Base-by-base conservation (phyloP, 495 filamentous ascomycete genomes). In the Penicillium goetzii region DNA sequence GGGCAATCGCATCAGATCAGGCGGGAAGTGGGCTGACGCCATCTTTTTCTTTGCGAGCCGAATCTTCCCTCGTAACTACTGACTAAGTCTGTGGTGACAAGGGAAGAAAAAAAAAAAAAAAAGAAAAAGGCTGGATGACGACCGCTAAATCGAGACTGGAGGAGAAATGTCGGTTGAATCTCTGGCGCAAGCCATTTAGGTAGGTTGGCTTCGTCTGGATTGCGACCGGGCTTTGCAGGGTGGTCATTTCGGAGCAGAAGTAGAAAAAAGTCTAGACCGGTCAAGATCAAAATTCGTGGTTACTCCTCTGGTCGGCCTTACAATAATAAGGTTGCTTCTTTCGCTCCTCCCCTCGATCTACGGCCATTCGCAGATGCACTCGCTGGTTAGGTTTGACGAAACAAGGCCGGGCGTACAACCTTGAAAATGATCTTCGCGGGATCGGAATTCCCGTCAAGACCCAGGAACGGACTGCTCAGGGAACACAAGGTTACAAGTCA, bases 261-360 rank as follows among this genome's bases (percentile, higher is more conserved):
- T 65, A 68, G 54, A 62, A 69, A 68, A 23, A 50, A 71, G 71
- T 62, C 62, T 73, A 73, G 71, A 67, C 68, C 51, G 41, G 71
- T 69, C 69, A 63, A 47, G 26, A 73, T 73, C 53, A 12, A 58
- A 73, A 73, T 72, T 69, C 3, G 6, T 21, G 45, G 19, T 28
- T 30, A 36, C 34, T 54, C 57, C 41, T 66, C 62, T 68, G 43
- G 61, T 45, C 50, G 50, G 47, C 43, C 57, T 54, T 25, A 30
- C 25, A 41, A 61, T 66, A 57, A 58, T n/a, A n/a, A n/a, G n/a
- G n/a, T 72, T 72, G 61, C 67, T 65, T 67, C 60, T 68, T 59
- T 28, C 14, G 36, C 51, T 32, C 28, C 28, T 6, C 41, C 36
- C 26, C 57, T 52, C 54, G 19, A 36, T 51, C 47, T 17, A 28